phyloP scores from a whole-genome alignment of 2,329 filamentous ascomycete genomes.

The Pyrenophora tritici-repentis region DNA sequence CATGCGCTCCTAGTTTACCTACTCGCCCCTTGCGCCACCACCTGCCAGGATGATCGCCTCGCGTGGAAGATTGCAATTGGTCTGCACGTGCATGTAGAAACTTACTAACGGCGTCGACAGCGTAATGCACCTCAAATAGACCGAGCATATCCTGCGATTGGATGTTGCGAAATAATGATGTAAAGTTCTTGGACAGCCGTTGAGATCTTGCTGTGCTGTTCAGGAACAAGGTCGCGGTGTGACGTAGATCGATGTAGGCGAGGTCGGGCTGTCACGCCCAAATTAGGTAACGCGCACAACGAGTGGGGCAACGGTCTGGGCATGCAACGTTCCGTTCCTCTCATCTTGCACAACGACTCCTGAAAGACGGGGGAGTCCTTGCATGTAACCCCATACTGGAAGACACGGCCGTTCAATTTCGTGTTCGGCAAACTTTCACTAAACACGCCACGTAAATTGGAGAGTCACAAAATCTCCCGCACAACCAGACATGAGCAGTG shows the following conservation, averaged over 20 bases:
- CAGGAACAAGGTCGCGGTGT: slow-evolving; percentile 15
- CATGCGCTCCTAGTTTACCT: not conserved
- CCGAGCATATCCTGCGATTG: slow-evolving; percentile 17
- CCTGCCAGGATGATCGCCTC: slow-evolving; percentile 6
- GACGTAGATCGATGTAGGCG: slow-evolving; percentile 15
- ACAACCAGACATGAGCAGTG: not conserved
- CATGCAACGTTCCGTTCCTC: slow-evolving; percentile 13
- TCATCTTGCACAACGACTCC: slow-evolving; percentile 7
- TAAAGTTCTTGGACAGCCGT: slow-evolving; percentile 13
- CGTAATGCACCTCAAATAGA: slow-evolving; percentile 13
- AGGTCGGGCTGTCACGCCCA: slow-evolving; percentile 13
- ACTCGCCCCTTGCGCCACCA: slow-evolving; percentile 5
- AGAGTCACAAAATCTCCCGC: not conserved
- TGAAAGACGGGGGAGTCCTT: not conserved
- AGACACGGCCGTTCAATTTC: not conserved
- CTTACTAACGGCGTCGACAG: not conserved
- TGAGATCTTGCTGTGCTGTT: slow-evolving; percentile 10
- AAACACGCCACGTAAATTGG: not conserved
- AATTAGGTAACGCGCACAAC: slow-evolving; percentile 14
- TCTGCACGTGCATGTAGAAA: not conserved
- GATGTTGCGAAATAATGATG: slow-evolving; percentile 24
- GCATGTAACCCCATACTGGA: not conserved
- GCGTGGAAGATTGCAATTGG: slow-evolving; percentile 19
- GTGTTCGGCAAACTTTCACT: not conserved
- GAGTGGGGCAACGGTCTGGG: slow-evolving; percentile 13